These are phyloP conservation scores for Dioszegia hungarica DNA, from an alignment of 768 basidiomycete genomes.

Conservation along the genomic window DNA sequence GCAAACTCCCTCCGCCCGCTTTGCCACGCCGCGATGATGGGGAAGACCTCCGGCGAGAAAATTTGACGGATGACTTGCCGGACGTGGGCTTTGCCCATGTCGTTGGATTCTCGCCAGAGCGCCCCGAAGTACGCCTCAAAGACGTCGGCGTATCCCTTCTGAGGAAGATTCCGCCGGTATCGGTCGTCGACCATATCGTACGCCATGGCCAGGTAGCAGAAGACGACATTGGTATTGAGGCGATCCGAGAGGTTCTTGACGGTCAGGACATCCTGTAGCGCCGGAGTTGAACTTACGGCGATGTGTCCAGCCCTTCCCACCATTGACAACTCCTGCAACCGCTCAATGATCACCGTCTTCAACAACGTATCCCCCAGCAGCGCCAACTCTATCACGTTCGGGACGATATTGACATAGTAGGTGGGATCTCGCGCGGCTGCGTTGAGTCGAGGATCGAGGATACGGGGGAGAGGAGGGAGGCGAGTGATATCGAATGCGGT, in stretches of 20 bases:
- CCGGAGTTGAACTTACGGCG: background rate
- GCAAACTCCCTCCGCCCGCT: background rate
- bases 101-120: background rate
- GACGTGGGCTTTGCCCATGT: background rate
- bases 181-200: background rate
- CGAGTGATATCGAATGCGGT: background rate
- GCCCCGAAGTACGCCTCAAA: conserved; percentile 9
- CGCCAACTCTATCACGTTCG: conserved; percentile 3
- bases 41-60: conserved; percentile 1
- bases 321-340: background rate
- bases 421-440: background rate
- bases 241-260: background rate
- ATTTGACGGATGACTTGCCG: background rate
- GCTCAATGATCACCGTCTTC: conserved; percentile 1
- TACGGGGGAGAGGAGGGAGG: conserved; percentile 1
- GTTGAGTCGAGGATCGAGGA: background rate
- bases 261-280: background rate
- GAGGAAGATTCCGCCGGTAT: background rate
- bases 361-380: conserved; percentile 1
- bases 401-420: background rate
- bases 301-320: background rate
- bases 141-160: conserved; percentile 1
- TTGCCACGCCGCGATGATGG: background rate
- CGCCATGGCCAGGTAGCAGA: conserved; percentile 4
- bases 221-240: background rate